phyloP scores from a whole-genome alignment of 176 grass and related monocot species.

The Bothriochloa decipiens region DNA sequence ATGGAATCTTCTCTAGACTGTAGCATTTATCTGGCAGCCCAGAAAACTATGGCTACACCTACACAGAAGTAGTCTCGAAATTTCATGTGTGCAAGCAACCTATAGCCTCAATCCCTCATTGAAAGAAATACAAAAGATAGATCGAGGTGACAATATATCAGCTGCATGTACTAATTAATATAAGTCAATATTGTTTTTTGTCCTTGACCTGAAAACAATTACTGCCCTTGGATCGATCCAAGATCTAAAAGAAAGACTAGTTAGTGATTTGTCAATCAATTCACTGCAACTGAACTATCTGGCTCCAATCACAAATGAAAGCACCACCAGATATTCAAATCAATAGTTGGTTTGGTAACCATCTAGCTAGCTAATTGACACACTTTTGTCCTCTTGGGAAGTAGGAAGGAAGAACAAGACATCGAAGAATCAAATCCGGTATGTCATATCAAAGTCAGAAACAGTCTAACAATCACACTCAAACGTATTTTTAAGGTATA shows the following conservation, averaged over 20 bases:
- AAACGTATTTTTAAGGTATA: not conserved
- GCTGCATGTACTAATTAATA: constrained; percentile 12
- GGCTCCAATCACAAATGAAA: constrained; percentile 9
- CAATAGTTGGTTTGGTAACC: not conserved
- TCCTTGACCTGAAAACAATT: constrained; percentile 21
- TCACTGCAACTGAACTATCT: constrained; percentile 39
- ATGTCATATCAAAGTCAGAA: constrained; percentile 5
- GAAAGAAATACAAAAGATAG: constrained; percentile 1
- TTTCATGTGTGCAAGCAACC: constrained; percentile 54
- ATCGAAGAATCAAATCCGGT: constrained; percentile 20
- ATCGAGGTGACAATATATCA: not conserved
- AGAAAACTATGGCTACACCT: constrained; percentile 30
- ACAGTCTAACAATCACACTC: constrained; percentile 10
- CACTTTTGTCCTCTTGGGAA: constrained; percentile 28
- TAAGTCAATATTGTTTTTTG: constrained; percentile 8
- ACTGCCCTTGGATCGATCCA: not conserved
- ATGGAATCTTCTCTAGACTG: constrained; percentile 51
- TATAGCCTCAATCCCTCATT: not conserved
- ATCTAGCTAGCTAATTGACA: not conserved
- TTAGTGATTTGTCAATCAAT: constrained; percentile 24
- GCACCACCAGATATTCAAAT: constrained; percentile 2
- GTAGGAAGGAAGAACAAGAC: not conserved
- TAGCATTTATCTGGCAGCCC: constrained; percentile 52
- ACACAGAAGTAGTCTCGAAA: constrained; percentile 20
- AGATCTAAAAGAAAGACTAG: constrained; percentile 37